Evolutionary conservation across 257 asterid species (phyloP).

Genomic region (Coffea eugenioides): DNA sequence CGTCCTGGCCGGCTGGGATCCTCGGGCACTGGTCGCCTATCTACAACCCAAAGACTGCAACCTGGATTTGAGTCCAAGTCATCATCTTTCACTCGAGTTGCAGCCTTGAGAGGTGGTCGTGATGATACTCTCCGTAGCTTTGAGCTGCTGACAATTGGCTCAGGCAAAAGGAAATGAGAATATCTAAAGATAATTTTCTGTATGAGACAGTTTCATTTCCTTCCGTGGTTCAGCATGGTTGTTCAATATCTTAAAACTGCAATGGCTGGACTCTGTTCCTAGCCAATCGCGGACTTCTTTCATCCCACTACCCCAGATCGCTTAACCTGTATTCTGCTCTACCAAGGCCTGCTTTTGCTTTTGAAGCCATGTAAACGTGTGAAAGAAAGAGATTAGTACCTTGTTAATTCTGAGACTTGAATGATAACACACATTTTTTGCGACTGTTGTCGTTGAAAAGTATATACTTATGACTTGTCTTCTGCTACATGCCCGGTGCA

Average conservation of each 20-base stretch:
- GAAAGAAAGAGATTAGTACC: neutral
- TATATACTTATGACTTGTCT: neutral
- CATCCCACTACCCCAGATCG: neutral
- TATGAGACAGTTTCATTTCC: neutral
- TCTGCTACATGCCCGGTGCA: neutral
- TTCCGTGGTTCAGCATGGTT: conserved; percentile 2
- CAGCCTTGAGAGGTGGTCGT: conserved; percentile 59
- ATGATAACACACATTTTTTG: neutral
- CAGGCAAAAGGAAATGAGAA: conserved; percentile 63
- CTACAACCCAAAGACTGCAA: conserved; percentile 51
- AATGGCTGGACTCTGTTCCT: neutral
- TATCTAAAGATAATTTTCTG: neutral
- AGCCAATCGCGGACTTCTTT: conserved; percentile 3
- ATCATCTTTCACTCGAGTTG: conserved; percentile 55
- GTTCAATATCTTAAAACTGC: neutral
- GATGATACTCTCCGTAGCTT: conserved; percentile 80
- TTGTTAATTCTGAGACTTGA: neutral
- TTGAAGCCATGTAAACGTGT: neutral
- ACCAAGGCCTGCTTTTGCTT: conserved; percentile 1
- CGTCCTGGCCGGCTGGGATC: conserved; percentile 51
- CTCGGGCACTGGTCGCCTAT: conserved; percentile 53
- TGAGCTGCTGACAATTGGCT: conserved; percentile 74
- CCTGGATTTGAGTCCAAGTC: conserved; percentile 71
- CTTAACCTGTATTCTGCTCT: conserved; percentile 1
- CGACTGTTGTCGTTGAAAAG: neutral